Conservation (phyloP, 2,329 filamentous ascomycete species). For the Fusarium sp. region DNA sequence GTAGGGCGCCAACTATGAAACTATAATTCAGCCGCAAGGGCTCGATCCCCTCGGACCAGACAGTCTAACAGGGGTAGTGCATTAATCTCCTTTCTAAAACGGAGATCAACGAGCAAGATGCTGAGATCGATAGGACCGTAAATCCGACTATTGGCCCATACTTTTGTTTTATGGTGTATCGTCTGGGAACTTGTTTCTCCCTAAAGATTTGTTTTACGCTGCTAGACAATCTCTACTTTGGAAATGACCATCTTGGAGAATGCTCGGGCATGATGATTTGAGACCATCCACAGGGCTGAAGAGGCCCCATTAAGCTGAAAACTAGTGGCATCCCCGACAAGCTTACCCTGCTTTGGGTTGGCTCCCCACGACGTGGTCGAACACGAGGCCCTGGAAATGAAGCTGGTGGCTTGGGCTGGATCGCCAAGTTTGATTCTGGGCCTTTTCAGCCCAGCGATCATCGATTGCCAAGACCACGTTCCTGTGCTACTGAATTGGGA, state of each 20-base stretch:
- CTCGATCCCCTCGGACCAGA: background rate
- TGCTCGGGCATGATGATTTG: background rate
- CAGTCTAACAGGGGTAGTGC: background rate
- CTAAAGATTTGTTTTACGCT: background rate
- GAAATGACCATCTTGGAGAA: fast-evolving
- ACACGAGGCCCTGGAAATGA: background rate
- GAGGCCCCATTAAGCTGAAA: background rate
- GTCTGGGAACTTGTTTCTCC: background rate
- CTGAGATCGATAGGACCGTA: background rate
- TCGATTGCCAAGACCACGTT: background rate
- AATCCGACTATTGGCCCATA: background rate
- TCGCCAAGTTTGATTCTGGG: background rate
- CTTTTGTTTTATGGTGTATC: background rate
- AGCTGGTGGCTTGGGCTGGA: background rate
- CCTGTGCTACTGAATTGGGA: background rate
- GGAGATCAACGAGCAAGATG: background rate
- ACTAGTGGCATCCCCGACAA: background rate
- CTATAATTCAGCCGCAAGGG: constrained; percentile 17
- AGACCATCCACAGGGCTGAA: background rate
- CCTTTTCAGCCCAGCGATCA: background rate
- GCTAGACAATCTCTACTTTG: background rate
- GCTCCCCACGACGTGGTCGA: background rate
- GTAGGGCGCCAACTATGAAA: constrained; percentile 9
- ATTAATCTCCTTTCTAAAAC: constrained; percentile 8
- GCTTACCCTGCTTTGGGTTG: background rate